Evolutionary conservation across 2,329 filamentous ascomycete genomes (phyloP), one percentile per base, ranked within the genome.

Genomic region (Alternaria ethzedia): DNA sequence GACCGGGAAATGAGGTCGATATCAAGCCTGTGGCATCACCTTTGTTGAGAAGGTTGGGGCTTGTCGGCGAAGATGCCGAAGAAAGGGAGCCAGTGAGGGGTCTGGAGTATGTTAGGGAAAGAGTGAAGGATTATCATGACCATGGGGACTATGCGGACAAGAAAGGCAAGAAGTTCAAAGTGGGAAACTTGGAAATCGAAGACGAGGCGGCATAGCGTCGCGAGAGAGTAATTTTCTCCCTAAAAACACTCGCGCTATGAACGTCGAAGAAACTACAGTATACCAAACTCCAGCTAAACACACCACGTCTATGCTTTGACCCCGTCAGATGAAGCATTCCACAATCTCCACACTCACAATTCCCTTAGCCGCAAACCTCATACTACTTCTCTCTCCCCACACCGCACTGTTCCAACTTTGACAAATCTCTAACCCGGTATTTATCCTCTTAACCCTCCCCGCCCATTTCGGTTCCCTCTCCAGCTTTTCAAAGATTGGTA

Each of bases 91-190:
- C 78, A 6, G 77, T 82, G 6, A 77, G 76, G 25, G 81, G 81
- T 0, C 46, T 81, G 25, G 75, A 82, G 64, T 82, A 82, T 69
- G 81, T 83, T 32, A 71, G 81, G 17, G 78, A 80, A 57, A 69
- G 81, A 26, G 81, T 83, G 2, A 82, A 78, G 72, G 72, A 81
- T 47, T 82, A 82, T 58, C 80, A 82, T 52, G 64, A 81, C 51
- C 77, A 81, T 49, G 74, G 65, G 2, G 77, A 82, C 30, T 82
- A 82, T 62, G 78, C 74, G 0, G 78, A 82, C 57, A 79, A 74
- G 67, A 81, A 75, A 61, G 80, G 80, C 8, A 74, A 79, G 69
- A 81, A 70, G 32, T 82, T 82, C 58, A 79, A 77, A 46, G 73
- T 82, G 6, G 79, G 80, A 1, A 76, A 80, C 56, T 57, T 82